Evolutionary conservation across 352 stramenopile species (phyloP), one percentile per base, ranked within the genome.

Genomic region (Pythium pectinolyticum): DNA sequence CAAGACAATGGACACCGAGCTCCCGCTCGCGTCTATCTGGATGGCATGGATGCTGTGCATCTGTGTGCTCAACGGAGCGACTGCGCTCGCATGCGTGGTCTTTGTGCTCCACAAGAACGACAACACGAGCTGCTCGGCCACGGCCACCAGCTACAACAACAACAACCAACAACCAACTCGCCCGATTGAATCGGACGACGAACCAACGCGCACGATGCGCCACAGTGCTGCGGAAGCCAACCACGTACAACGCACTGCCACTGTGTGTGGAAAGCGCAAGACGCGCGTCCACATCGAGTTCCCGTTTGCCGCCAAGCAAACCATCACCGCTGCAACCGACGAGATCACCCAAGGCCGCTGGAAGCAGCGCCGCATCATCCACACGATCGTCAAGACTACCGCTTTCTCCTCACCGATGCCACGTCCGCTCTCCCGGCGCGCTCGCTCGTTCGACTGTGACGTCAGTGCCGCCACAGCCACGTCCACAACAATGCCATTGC

Each of bases 241-340:
- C 57, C 60, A 22, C 53, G 15, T 20, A 6, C 28, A 6, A 30
- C 51, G 10, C 51, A 2, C 17, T 17, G 31, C 31, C 49, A 30
- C 14, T 22, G 43, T 72, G 14, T 72, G 66, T 22, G 63, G 63
- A 43, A 78, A 78, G 61, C 70, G 70, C 46, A 78, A 73, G 53
- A 37, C 27, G n/a, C 52, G 70, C 30, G 70, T 66, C 0, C 20
- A 53, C 15, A 45, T 39, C 45, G 70, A 57, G 34, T 70, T 78
- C 53, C 61, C 62, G n/a, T 55, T 64, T 19, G 41, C 37, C 4
- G 27, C 50, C 34, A 52, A 25, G 15, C 58, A 57, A 30, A 20
- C 45, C 22, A n/a, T n/a, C n/a, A n/a, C n/a, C n/a, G n/a, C n/a
- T n/a, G n/a, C n/a, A n/a, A 43, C 41, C 27, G 37, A 59, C 17